Evolutionary conservation across 2,329 filamentous ascomycete genomes (phyloP).

Genomic region (Pestalotiopsis sp.): DNA sequence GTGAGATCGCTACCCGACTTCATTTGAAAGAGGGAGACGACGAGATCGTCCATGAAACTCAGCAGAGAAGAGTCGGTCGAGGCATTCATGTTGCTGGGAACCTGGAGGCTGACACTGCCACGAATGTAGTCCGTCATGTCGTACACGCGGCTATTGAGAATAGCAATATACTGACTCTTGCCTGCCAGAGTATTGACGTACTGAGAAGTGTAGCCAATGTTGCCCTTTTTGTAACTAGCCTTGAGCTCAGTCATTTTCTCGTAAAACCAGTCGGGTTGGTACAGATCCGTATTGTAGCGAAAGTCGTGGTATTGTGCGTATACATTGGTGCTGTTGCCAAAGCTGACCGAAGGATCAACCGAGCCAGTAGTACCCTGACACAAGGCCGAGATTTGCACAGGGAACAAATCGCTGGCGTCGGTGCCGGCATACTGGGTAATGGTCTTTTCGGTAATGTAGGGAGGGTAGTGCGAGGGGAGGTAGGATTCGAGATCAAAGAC

Average conservation of each 20-base stretch:
- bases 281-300: slow-evolving; percentile 79
- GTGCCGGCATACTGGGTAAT: slow-evolving; percentile 82
- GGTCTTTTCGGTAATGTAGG: slow-evolving; percentile 58
- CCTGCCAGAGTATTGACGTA: slow-evolving; percentile 73
- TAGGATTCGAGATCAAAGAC: slow-evolving; percentile 83
- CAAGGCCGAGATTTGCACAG: slow-evolving; percentile 89
- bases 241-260: slow-evolving; percentile 84
- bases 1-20: slow-evolving; percentile 79
- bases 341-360: slow-evolving; percentile 71
- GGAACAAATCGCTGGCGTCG: slow-evolving; percentile 89
- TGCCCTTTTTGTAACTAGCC: slow-evolving; percentile 81
- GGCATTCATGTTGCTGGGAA: slow-evolving; percentile 52
- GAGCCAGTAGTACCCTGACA: slow-evolving; percentile 75
- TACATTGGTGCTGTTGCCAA: slow-evolving; percentile 71
- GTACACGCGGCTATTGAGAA: slow-evolving; percentile 79
- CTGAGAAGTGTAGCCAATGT: slow-evolving; percentile 77
- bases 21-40: slow-evolving; percentile 77
- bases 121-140: slow-evolving; percentile 83
- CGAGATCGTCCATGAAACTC: slow-evolving; percentile 79
- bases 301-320: slow-evolving; percentile 93
- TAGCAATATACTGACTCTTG: slow-evolving; percentile 70
- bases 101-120: slow-evolving; percentile 70
- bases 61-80: slow-evolving; percentile 53
- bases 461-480: slow-evolving; percentile 77
- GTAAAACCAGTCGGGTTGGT: slow-evolving; percentile 86